Base-by-base conservation (phyloP, 2,329 filamentous ascomycete genomes). In the Ciborinia camelliae region DNA sequence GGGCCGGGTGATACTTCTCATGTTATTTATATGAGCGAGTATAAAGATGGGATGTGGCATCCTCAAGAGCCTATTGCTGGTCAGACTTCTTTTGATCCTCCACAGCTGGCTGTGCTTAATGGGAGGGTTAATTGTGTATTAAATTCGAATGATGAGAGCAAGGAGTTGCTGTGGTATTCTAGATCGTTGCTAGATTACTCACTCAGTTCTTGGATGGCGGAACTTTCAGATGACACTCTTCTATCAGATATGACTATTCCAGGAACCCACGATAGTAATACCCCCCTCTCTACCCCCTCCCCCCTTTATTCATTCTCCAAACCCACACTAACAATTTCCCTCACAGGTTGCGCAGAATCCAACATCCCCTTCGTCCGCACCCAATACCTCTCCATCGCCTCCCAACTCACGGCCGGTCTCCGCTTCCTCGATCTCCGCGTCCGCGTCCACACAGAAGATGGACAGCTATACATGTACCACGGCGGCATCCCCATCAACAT, bases 391-490 rank as follows among this genome's bases (percentile, higher is more conserved):
- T 81, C 82, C 37, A 81, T 88, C 0, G 75, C 77, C 52, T 82
- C 85, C 66, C 89, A 91, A 74, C 80, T 91, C n/a, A 79, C 83
- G 26, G 86, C 90, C 68, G 89, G 89, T 2, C 83, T 91, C 51
- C 86, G 89, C 43, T 91, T 91, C 78, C 84, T 91, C 68, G 89
- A 91, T 72, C 82, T 91, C 64, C 82, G 88, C 12, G 83, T 89
- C 82, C 85, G 14, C 66, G 75, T 74, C 2, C 79, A 81, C 28
- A 79, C 79, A 50, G 82, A 81, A 50, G 82, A 81, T 58, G 85
- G 87, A 69, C 79, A 81, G 37, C 80, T 91, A 0, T 81, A 83
- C 68, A 85, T 91, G 57, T 89, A 91, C 26, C 89, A 91, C 75
- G 85, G 87, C 67, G 86, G 84, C 20, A 89, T 91, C 69, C 87